Conservation (phyloP, 202 grass and related monocot genomes). For the Panicum hallii region DNA sequence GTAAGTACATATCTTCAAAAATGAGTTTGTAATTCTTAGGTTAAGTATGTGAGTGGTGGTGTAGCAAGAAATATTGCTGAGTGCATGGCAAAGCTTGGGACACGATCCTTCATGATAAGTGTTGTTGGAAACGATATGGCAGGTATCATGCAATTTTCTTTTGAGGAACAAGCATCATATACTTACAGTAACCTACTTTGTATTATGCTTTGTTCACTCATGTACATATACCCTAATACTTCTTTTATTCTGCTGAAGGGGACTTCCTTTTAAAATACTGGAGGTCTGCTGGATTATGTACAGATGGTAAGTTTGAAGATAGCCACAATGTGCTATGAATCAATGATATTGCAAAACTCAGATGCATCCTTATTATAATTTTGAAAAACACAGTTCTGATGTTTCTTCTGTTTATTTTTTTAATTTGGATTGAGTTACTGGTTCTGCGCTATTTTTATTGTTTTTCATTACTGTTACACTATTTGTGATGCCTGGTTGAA, state of each 20-base stretch:
- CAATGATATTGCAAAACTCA: not conserved
- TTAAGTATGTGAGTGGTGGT: constrained; percentile 79
- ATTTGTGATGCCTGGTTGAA: not conserved
- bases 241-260: constrained; percentile 57
- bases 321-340: not conserved
- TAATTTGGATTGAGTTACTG: constrained; percentile 2
- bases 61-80: constrained; percentile 97
- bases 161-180: not conserved
- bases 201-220: constrained; percentile 34
- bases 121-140: constrained; percentile 85
- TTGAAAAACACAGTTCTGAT: not conserved
- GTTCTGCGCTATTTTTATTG: constrained; percentile 12
- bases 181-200: constrained; percentile 23
- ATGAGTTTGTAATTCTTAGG: constrained; percentile 45
- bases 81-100: constrained; percentile 94
- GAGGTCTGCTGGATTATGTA: constrained; percentile 68
- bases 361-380: not conserved
- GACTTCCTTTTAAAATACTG: constrained; percentile 82
- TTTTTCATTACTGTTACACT: constrained; percentile 5
- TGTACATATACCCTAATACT: constrained; percentile 14
- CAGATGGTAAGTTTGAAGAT: constrained; percentile 65
- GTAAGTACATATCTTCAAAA: not conserved
- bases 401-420: constrained; percentile 26
- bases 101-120: constrained; percentile 82
- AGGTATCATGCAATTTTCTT: constrained; percentile 52